Evolutionary conservation across 1,284 basidiomycete species (phyloP), one percentile per base, ranked within the genome.

Genomic region (Ustilago tritici): DNA sequence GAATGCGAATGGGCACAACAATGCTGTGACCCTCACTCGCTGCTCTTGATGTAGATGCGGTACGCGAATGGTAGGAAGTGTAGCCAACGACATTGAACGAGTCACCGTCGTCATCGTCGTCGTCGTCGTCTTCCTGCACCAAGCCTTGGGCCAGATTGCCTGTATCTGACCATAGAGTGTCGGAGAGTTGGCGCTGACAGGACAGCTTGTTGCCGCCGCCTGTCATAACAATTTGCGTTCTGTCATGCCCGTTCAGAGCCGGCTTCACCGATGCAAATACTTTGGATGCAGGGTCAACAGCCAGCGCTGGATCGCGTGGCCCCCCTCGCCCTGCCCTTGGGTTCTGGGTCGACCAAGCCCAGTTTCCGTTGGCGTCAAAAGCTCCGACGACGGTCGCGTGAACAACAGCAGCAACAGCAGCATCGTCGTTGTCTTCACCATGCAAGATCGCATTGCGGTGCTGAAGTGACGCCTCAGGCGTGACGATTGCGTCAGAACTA

Each of bases 401-500:
- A 31, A 28, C 49, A 32, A 23, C 49, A 50, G 23, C 4, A 14
- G 49, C n/a, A 50, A 43, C 56, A 50, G 43, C 59, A 10, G 64
- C 54, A 15, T 66, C 23, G 23, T 28, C 23, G 23, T 28, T 0
- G 3, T 28, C 23, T 28, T 28, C 28, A 11, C 47, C 56, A 19
- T 61, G 56, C 47, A 64, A 34, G 9, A 49, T 23, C 14, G 61
- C 56, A 50, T 67, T 61, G 6, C 65, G 56, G 12, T 43, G 38
- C 15, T 55, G 43, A 7, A 56, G 61, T 32, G 70, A 66, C 56
- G 56, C 57, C 36, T 63, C 61, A 10, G 70, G 64, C 1, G 70
- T 72, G 53, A 50, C 62, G 15, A 65, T 31, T 57, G 68, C 67
- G 14, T 71, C 68, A 50, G 40, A 43, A 47, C 68, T 76, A 4